Evolutionary conservation across 2,329 filamentous ascomycete species (phyloP).

Genomic region (Aschersonia sp.): DNA sequence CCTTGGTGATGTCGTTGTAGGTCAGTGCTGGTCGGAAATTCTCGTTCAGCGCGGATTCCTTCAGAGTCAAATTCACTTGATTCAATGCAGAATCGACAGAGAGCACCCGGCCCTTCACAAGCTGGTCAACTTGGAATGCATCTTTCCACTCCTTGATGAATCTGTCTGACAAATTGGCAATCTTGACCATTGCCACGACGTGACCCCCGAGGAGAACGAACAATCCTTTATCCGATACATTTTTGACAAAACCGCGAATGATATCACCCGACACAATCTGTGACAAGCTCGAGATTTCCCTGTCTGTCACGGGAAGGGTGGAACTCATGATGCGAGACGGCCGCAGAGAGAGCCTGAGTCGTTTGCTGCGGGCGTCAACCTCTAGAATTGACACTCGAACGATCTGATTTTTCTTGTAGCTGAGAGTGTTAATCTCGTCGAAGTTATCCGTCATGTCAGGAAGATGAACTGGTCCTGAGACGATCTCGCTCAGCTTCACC

Average conservation of each 20-base stretch:
- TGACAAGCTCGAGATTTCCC: conserved; percentile 56
- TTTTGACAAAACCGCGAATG: conserved; percentile 83
- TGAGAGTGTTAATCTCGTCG: conserved; percentile 59
- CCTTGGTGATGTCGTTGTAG: conserved; percentile 62
- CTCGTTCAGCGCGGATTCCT: conserved; percentile 68
- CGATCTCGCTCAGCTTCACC: conserved; percentile 67
- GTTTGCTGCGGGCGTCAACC: conserved; percentile 74
- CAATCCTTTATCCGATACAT: conserved; percentile 75
- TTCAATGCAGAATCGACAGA: conserved; percentile 52
- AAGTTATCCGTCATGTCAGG: conserved; percentile 82
- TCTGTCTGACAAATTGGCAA: conserved; percentile 78
- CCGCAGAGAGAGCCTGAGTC: conserved; percentile 64
- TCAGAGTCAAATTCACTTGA: conserved; percentile 76
- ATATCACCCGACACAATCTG: conserved; percentile 66
- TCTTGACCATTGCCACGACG: conserved; percentile 69
- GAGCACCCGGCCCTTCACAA: conserved; percentile 77
- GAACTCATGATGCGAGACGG: conserved; percentile 86
- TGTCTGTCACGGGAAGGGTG: conserved; percentile 64
- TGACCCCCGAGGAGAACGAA: conserved; percentile 75
- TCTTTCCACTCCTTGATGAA: conserved; percentile 96
- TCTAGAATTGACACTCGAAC: conserved; percentile 75
- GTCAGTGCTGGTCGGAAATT: conserved; percentile 61
- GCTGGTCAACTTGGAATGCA: conserved; percentile 72
- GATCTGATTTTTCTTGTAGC: conserved; percentile 72
- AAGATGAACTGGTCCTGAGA: conserved; percentile 69